phyloP scores from a whole-genome alignment of 148 eudicot species.

The Silene conica region DNA sequence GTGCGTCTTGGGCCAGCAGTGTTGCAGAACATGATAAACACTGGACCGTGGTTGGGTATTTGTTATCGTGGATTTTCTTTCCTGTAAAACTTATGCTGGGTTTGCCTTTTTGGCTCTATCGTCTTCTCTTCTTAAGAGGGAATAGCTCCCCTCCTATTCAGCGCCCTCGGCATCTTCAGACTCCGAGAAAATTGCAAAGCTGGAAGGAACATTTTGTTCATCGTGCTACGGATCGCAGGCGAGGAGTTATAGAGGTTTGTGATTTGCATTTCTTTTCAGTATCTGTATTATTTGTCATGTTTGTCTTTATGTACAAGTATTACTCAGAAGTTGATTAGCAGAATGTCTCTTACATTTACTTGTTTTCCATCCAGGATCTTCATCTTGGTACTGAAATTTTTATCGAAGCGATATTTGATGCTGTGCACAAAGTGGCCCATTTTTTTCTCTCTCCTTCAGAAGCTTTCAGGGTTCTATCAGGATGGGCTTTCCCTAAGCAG shows the following conservation, averaged over 20 bases:
- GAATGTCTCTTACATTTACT: background rate
- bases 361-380: constrained; percentile 56
- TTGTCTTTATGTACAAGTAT: background rate
- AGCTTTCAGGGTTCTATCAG: constrained; percentile 39
- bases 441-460: constrained; percentile 71
- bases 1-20: constrained; percentile 51
- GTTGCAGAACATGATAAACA: constrained; percentile 45
- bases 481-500: constrained; percentile 45
- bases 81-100: constrained; percentile 57
- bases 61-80: constrained; percentile 56
- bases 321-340: background rate
- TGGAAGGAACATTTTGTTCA: constrained; percentile 69
- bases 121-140: constrained; percentile 33
- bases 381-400: constrained; percentile 75
- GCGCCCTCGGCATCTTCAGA: constrained; percentile 22
- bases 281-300: constrained; percentile 5
- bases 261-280: background rate
- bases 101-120: constrained; percentile 51
- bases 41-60: constrained; percentile 42
- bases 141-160: constrained; percentile 25
- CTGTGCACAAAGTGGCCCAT: constrained; percentile 69
- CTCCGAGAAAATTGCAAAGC: constrained; percentile 47
- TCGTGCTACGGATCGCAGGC: constrained; percentile 87
- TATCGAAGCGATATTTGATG: constrained; percentile 79
- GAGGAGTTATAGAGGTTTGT: constrained; percentile 89